Conservation (phyloP, 2,329 filamentous ascomycete genomes). For the Atkinsonella hypoxylon region DNA sequence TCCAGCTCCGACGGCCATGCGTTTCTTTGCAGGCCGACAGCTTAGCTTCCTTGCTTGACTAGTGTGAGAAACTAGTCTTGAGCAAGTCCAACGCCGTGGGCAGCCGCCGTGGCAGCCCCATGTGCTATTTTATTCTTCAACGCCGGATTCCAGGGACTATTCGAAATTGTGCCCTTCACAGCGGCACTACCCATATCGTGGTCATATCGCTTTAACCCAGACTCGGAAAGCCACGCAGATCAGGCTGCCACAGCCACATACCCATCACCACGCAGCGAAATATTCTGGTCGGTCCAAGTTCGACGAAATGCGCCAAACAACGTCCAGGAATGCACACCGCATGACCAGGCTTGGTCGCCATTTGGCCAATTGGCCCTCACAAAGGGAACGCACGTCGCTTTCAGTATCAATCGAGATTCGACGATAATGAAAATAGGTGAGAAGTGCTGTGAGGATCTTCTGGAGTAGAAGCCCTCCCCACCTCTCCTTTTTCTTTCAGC, state of each 20-base stretch:
- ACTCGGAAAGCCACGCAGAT: slow-evolving; percentile 5
- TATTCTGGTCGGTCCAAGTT: too few species aligned
- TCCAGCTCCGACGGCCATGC: neutral
- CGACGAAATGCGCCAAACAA: neutral
- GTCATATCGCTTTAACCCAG: slow-evolving; percentile 13
- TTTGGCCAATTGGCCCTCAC: neutral
- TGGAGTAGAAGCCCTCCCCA: neutral
- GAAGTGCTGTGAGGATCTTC: neutral
- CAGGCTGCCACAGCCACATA: slow-evolving; percentile 3
- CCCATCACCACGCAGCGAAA: neutral
- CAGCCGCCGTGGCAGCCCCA: too few species aligned
- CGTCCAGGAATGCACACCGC: slow-evolving; percentile 1
- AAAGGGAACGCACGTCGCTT: neutral
- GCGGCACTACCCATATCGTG: too few species aligned
- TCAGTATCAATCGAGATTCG: neutral
- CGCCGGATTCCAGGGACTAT: too few species aligned
- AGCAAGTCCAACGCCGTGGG: too few species aligned
- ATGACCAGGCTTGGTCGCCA: neutral
- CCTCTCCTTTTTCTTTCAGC: too few species aligned
- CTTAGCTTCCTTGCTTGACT: neutral
- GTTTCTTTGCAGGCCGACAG: neutral
- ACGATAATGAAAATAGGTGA: neutral
- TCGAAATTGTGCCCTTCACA: too few species aligned
- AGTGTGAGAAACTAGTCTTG: neutral
- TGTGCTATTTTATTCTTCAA: too few species aligned